phyloP scores from a whole-genome alignment of 2,329 filamentous ascomycete genomes.

The Colletotrichum tabaci region DNA sequence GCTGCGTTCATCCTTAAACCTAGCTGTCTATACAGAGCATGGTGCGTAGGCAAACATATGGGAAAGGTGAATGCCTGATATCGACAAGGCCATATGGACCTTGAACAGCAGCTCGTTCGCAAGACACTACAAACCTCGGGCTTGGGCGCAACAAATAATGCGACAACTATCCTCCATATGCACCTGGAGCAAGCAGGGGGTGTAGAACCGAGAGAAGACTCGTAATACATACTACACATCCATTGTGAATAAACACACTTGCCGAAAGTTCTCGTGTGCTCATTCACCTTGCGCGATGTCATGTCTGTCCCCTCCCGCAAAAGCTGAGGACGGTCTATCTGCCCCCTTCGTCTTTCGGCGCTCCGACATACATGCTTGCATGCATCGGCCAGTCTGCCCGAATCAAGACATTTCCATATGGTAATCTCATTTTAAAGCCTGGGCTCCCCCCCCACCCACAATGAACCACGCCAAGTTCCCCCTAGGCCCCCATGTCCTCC shows the following conservation, averaged over 20 bases:
- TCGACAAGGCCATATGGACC: background rate
- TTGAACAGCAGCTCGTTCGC: conserved; percentile 7
- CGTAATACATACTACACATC: too few relatives aligned
- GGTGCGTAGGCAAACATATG: background rate
- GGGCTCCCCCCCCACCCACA: background rate
- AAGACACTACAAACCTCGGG: conserved; percentile 2
- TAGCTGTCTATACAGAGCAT: too few relatives aligned
- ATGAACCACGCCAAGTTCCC: conserved; percentile 24
- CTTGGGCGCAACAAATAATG: too few relatives aligned
- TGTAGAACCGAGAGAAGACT: background rate
- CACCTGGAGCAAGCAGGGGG: too few relatives aligned
- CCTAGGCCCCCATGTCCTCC: background rate
- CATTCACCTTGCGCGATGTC: conserved; percentile 2
- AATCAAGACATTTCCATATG: conserved; percentile 11
- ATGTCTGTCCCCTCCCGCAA: conserved; percentile 15
- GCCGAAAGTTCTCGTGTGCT: too few relatives aligned
- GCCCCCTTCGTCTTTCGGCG: background rate
- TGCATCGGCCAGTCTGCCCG: conserved; percentile 29
- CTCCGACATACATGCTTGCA: background rate
- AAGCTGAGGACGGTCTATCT: background rate
- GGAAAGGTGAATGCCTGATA: background rate
- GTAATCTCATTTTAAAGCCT: conserved; percentile 6
- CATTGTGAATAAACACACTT: too few relatives aligned
- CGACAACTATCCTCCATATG: too few relatives aligned
- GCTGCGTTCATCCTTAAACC: background rate